Evolutionary conservation across 2,329 filamentous ascomycete species (phyloP).

Genomic region (Fusarium sp.): DNA sequence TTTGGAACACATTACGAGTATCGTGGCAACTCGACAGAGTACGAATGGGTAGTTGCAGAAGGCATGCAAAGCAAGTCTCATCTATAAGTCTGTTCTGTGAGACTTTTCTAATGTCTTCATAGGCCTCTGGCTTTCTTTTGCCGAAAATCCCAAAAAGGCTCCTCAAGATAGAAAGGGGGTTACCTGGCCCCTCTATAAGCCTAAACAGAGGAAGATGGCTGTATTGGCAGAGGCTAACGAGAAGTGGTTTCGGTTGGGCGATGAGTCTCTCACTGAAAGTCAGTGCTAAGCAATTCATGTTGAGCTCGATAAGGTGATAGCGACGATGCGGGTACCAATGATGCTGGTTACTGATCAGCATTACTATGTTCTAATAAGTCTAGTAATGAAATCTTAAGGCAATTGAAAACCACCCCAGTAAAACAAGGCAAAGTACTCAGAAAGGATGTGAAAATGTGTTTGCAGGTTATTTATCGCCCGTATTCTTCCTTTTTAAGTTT

Average conservation of each 20-base stretch:
- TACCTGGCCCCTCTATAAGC: conserved; percentile 10
- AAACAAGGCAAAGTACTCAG: no score
- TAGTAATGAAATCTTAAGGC: no score
- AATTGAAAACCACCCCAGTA: no score
- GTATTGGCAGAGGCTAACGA: conserved; percentile 7
- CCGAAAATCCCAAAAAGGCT: neutral
- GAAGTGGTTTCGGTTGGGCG: conserved; percentile 12
- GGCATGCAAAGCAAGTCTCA: conserved; percentile 4
- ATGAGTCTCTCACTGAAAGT: neutral
- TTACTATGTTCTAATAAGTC: no score
- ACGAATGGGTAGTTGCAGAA: conserved; percentile 16
- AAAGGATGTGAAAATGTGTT: no score
- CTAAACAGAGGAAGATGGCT: neutral
- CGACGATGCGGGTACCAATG: no score
- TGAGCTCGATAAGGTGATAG: no score
- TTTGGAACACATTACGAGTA: conserved; percentile 28
- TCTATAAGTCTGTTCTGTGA: rapidly evolving
- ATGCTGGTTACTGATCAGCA: no score
- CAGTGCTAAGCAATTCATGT: neutral
- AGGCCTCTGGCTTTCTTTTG: conserved; percentile 24
- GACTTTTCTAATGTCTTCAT: rapidly evolving
- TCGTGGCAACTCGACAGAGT: conserved; percentile 14
- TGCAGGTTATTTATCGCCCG: no score
- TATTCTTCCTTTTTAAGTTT: no score
- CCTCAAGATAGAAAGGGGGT: neutral